A percentile compares a stretch with the other conserved stretches of the same genome.
Evolutionary conservation across 2,329 filamentous ascomycete species (phyloP).

Genomic region (Verticillium dahliae): DNA sequence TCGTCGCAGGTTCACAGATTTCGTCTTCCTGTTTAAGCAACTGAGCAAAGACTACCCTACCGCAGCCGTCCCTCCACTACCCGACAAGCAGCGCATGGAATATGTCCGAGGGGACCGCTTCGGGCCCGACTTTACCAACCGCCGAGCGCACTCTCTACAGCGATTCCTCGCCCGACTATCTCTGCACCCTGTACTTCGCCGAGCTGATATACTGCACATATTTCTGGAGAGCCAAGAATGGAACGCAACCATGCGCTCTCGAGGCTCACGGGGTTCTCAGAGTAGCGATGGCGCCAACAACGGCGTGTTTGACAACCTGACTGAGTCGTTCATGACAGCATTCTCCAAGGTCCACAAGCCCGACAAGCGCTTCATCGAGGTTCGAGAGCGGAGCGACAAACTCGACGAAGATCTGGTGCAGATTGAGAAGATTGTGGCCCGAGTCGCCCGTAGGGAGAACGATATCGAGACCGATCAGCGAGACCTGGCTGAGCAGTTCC

Average conservation of each 20-base stretch:
- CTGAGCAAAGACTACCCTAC: constrained; percentile 83
- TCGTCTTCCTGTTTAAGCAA: constrained; percentile 91
- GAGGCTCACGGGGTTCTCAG: constrained; percentile 59
- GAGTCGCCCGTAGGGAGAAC: constrained; percentile 78
- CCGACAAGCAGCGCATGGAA: constrained; percentile 98
- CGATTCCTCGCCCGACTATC: constrained; percentile 84
- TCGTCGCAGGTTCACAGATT: constrained; percentile 93
- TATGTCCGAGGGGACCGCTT: constrained; percentile 97
- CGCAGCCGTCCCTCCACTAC: constrained; percentile 87
- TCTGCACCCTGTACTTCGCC: constrained; percentile 81
- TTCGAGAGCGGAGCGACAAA: constrained; percentile 87
- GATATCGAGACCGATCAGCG: constrained; percentile 85
- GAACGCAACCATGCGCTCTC: constrained; percentile 89
- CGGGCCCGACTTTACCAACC: constrained; percentile 82
- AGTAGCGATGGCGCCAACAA: constrained; percentile 41
- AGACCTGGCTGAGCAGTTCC: constrained; percentile 90
- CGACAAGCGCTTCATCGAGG: constrained; percentile 89
- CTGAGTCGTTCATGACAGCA: constrained; percentile 93
- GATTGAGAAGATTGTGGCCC: constrained; percentile 91
- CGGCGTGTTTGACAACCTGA: constrained; percentile 89
- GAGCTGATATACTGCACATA: constrained; percentile 73
- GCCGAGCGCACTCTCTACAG: constrained; percentile 83
- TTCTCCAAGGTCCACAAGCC: constrained; percentile 96
- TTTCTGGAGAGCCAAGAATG: constrained; percentile 93
- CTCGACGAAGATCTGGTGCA: constrained; percentile 88